Base-by-base conservation (phyloP, 139 green algal genomes). In the Micromonas pusilla region DNA sequence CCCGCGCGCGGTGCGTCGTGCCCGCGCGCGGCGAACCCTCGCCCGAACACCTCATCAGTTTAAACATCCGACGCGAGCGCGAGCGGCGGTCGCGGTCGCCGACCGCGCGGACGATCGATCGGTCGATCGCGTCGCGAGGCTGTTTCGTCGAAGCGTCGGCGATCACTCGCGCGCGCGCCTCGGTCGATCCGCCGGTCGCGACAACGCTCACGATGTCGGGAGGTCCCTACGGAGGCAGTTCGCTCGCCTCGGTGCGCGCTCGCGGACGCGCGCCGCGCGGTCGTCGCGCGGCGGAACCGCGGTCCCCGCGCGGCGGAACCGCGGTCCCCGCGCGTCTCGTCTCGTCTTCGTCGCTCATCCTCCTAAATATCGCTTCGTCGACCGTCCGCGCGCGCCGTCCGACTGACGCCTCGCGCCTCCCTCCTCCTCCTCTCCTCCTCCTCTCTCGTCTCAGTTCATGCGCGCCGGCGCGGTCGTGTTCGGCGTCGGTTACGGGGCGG, bases 401-500 rank as follows among this genome's bases (percentile, higher is more conserved):
- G 45, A 57, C 45, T 57, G 45, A 57, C 45, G 9, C 45, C 45
- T n/a, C 9, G 45, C 16, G 9, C 45, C 45, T 57, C 45, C 45
- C 16, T 57, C 16, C 45, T 16, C 45, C 45, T 57, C 45, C 45
- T 57, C 45, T 16, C 45, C 45, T 57, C 16, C 16, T 16, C 45
- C 45, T 9, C 45, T 57, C 16, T 16, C 45, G 9, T 9, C 45
- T 57, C 45, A 57, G 23, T 62, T 75, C 37, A 28, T 75, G 36
- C 68, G 68, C 68, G 68, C 32, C 3, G 68, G 68, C 3, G 68
- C 68, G 37, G 68, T 75, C 21, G 68, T 23, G 2, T 21, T 32
- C 68, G 68, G 68, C n/a, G 6, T 75, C 25, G 30, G 23, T n/a
- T 75, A 75, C 68, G 68, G 68, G 37, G 37, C 53, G 25, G 68